Evolutionary conservation across 2,329 filamentous ascomycete species (phyloP).

Genomic region (Penicillium sp.): DNA sequence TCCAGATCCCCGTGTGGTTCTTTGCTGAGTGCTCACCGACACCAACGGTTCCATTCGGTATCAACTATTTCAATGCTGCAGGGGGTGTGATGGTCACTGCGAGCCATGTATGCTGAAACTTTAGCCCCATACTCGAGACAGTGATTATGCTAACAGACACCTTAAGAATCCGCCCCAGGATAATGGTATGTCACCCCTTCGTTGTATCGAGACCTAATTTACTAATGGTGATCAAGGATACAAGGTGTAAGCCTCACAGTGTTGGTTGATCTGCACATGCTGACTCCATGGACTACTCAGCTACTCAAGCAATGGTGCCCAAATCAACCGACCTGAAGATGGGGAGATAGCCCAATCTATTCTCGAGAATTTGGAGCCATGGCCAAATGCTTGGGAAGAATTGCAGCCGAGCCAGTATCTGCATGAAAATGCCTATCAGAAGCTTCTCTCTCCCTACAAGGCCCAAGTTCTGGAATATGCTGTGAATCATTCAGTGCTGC

Average conservation of each 20-base stretch:
- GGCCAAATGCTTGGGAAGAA: conserved; percentile 44
- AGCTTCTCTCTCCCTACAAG: conserved; percentile 31
- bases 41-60: conserved; percentile 61
- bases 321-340: conserved; percentile 64
- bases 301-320: conserved; percentile 63
- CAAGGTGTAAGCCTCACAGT: conserved; percentile 51
- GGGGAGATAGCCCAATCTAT: conserved; percentile 58
- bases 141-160: conserved; percentile 10
- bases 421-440: conserved; percentile 27
- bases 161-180: conserved; percentile 58
- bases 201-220: neutral
- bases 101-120: conserved; percentile 50
- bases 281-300: conserved; percentile 25
- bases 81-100: conserved; percentile 66
- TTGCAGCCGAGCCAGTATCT: conserved; percentile 45
- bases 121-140: neutral
- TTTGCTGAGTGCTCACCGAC: conserved; percentile 58
- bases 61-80: conserved; percentile 52
- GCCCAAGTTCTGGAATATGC: conserved; percentile 32
- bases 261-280: conserved; percentile 4
- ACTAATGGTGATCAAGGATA: conserved; percentile 46
- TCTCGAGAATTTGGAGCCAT: conserved; percentile 53
- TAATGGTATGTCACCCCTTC: conserved; percentile 46
- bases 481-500: conserved; percentile 17
- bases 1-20: conserved; percentile 59